Conservation (phyloP, 129 eudicot species). For the Centella asiatica region DNA sequence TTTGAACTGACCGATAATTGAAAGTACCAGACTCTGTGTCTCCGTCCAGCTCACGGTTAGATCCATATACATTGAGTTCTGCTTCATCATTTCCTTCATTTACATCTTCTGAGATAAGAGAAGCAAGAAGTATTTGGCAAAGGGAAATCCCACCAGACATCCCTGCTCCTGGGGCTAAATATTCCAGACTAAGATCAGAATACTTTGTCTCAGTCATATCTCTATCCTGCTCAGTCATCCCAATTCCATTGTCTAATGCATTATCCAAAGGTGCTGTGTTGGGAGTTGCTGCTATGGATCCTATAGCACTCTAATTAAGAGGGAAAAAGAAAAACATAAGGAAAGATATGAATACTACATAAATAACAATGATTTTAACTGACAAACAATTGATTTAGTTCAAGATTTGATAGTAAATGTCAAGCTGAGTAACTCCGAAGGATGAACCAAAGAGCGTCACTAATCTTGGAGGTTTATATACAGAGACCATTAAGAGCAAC, state of each 20-base stretch:
- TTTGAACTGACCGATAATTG: constrained; percentile 28
- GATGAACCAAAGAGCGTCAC: too few species aligned
- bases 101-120: constrained; percentile 70
- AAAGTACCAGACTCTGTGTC: constrained; percentile 34
- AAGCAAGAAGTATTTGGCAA: constrained; percentile 70
- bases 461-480: constrained; percentile 1
- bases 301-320: constrained; percentile 44
- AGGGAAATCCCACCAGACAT: constrained; percentile 29
- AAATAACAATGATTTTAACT: too few species aligned
- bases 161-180: constrained; percentile 20
- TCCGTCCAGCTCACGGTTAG: constrained; percentile 32
- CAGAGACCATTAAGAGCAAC: too few species aligned
- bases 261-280: constrained; percentile 25
- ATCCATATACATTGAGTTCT: constrained; percentile 31
- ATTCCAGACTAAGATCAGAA: constrained; percentile 30
- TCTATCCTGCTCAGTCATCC: constrained; percentile 22
- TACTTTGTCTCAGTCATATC: constrained; percentile 22
- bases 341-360: not conserved
- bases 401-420: too few species aligned
- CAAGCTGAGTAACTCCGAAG: too few species aligned
- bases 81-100: constrained; percentile 40
- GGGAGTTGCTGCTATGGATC: constrained; percentile 24
- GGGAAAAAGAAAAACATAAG: constrained; percentile 4
- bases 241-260: constrained; percentile 25
- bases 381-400: too few species aligned